Conservation (phyloP, 768 basidiomycete genomes). For the Aureoboletus auriporus region DNA sequence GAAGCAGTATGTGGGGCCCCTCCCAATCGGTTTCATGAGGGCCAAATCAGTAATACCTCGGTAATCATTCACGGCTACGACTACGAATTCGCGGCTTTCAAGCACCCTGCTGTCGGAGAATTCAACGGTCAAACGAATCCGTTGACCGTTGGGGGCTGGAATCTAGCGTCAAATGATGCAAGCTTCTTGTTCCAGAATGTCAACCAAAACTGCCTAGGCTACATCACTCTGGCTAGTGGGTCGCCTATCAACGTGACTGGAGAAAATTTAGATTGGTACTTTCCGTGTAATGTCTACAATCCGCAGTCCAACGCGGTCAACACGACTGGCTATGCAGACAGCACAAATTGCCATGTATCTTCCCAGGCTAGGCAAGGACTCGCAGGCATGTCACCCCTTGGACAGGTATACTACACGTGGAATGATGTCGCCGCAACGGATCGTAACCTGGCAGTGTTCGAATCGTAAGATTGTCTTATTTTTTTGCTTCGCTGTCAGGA, state of each 20-base stretch:
- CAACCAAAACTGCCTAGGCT: conserved; percentile 74
- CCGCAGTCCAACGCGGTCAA: conserved; percentile 68
- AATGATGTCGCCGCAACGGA: conserved; percentile 63
- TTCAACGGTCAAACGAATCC: conserved; percentile 88
- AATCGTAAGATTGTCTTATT: conserved; percentile 60
- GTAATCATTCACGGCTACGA: conserved; percentile 93
- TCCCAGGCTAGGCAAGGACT: conserved; percentile 51
- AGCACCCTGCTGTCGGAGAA: conserved; percentile 64
- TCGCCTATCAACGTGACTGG: conserved; percentile 68
- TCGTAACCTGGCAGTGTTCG: conserved; percentile 90
- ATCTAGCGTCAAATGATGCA: conserved; percentile 82
- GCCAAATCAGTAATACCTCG: conserved; percentile 68
- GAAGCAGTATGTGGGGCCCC: conserved; percentile 89
- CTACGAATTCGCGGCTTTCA: conserved; percentile 86
- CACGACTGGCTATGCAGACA: conserved; percentile 58
- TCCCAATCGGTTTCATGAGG: conserved; percentile 77
- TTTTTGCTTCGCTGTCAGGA: conserved; percentile 1
- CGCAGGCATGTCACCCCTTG: conserved; percentile 48
- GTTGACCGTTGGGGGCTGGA: conserved; percentile 70
- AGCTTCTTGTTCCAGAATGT: conserved; percentile 94
- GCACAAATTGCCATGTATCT: conserved; percentile 71
- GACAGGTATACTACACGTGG: conserved; percentile 95
- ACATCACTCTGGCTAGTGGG: conserved; percentile 68
- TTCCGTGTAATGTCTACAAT: conserved; percentile 90
- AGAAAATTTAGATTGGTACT: conserved; percentile 82